phyloP scores from a whole-genome alignment of 148 eudicot genomes.

The Amaranthus palmeri region DNA sequence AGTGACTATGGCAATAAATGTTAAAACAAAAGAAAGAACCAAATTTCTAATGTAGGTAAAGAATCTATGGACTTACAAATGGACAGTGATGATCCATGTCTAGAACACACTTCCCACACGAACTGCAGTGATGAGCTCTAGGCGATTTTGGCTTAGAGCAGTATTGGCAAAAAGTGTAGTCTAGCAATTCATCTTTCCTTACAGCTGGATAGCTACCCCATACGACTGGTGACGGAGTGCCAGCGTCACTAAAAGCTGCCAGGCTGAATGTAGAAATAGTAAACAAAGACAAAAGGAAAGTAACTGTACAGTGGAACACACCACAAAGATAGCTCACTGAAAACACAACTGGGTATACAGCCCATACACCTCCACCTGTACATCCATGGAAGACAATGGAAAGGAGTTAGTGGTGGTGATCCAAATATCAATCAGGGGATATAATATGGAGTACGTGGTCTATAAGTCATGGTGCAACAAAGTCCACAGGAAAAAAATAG shows the following conservation, averaged over 20 bases:
- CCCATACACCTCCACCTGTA: slow-evolving; percentile 95
- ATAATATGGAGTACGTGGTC: not conserved
- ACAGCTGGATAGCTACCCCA: slow-evolving; percentile 93
- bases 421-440: not conserved
- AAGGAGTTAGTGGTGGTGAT: not conserved
- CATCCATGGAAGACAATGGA: not conserved
- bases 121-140: slow-evolving; percentile 87
- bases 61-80: slow-evolving; percentile 59
- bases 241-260: slow-evolving; percentile 69
- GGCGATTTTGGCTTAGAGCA: slow-evolving; percentile 92
- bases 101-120: slow-evolving; percentile 77
- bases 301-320: slow-evolving; percentile 39
- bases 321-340: slow-evolving; percentile 54
- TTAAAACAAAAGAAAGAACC: not conserved
- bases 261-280: slow-evolving; percentile 60
- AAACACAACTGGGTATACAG: slow-evolving; percentile 74
- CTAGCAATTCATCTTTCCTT: slow-evolving; percentile 69
- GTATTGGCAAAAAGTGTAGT: slow-evolving; percentile 68
- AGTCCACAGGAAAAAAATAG: not conserved
- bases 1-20: not conserved
- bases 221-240: slow-evolving; percentile 50
- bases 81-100: slow-evolving; percentile 99
- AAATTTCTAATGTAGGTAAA: slow-evolving; percentile 3
- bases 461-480: not conserved
- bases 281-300: slow-evolving; percentile 48